Evolutionary conservation across 257 asterid genomes (phyloP).

Genomic region (Ilex asprella): DNA sequence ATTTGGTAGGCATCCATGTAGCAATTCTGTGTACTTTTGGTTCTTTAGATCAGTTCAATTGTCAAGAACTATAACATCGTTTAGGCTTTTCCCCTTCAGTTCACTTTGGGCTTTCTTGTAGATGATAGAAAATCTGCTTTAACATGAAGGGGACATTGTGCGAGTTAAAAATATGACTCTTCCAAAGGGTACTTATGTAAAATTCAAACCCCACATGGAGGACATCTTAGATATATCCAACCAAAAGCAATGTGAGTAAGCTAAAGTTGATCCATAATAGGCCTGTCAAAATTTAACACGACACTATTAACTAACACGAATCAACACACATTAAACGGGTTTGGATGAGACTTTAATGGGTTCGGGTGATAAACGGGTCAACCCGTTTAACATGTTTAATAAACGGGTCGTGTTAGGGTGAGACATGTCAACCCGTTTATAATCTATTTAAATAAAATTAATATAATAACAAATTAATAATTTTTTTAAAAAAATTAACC

Average conservation of each 20-base stretch:
- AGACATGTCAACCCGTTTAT: too few species aligned
- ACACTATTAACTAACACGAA: too few species aligned
- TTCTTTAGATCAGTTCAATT: conserved; percentile 7
- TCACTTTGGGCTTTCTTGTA: conserved; percentile 18
- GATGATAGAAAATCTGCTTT: conserved; percentile 97
- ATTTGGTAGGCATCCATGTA: conserved; percentile 61
- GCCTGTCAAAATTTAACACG: too few species aligned
- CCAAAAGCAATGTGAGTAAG: conserved; percentile 88
- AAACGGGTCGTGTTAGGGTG: too few species aligned
- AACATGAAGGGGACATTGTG: conserved; percentile 90
- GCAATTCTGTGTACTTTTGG: conserved; percentile 2
- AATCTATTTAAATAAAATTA: too few species aligned
- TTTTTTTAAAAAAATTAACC: too few species aligned
- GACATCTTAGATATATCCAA: conserved; percentile 95
- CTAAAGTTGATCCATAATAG: not conserved
- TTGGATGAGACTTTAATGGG: too few species aligned
- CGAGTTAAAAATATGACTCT: conserved; percentile 76
- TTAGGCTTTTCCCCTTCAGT: conserved; percentile 1
- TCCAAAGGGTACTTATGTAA: conserved; percentile 92
- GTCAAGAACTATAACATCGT: too few species aligned
- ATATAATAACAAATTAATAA: too few species aligned
- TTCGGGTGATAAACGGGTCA: too few species aligned
- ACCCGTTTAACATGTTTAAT: too few species aligned
- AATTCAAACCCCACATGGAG: conserved; percentile 89
- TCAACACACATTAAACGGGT: too few species aligned